Percentiles rank a stretch among this genome's conserved stretches.
Evolutionary conservation across 2,329 filamentous ascomycete species (phyloP).

Genomic region (Torrubiella hemipterigena): DNA sequence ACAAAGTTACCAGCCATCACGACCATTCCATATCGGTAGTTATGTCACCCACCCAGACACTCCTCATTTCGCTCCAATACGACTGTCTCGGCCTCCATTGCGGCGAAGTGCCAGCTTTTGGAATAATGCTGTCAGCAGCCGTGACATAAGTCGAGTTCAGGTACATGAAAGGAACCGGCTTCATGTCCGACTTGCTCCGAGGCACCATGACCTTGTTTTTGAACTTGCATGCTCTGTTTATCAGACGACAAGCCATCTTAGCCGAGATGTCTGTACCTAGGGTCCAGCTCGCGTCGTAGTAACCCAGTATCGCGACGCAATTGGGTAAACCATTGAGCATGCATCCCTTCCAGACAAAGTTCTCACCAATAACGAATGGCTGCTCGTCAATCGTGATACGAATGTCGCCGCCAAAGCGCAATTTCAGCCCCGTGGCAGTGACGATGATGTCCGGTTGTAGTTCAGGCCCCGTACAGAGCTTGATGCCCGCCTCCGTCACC

Average conservation of each 20-base stretch:
- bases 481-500: constrained; percentile 29
- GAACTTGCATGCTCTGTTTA: no score
- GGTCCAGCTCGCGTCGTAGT: constrained; percentile 50
- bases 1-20: no score
- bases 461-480: constrained; percentile 26
- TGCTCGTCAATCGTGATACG: constrained; percentile 37
- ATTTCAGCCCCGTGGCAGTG: constrained; percentile 50
- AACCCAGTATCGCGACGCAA: constrained; percentile 44
- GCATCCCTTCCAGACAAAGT: constrained; percentile 44
- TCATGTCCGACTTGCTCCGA: no score
- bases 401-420: constrained; percentile 42
- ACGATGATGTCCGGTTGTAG: constrained; percentile 50
- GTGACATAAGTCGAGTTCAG: no score
- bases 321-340: constrained; percentile 56
- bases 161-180: no score
- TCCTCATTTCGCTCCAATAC: no score
- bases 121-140: no score
- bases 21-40: no score
- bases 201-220: no score
- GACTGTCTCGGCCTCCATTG: no score
- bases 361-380: constrained; percentile 26
- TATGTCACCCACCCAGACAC: no score
- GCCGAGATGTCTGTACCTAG: constrained; percentile 44
- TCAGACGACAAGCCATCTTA: constrained; percentile 33
- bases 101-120: no score